Evolutionary conservation across 116 monocot species (phyloP), one percentile per base, ranked within the genome.

Genomic region (Papilionanthe hybrid): DNA sequence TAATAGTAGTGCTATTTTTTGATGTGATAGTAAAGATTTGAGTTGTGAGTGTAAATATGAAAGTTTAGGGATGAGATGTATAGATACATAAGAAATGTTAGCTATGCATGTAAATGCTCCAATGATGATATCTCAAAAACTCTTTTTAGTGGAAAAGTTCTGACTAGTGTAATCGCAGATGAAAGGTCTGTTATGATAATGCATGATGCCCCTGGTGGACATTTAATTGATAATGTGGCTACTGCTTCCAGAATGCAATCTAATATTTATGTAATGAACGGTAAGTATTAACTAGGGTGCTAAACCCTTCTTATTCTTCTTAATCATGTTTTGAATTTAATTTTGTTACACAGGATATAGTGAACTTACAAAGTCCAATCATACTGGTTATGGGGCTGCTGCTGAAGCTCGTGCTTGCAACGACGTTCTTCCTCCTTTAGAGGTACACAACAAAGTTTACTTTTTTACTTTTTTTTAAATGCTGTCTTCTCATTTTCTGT

Each of bases 171-270:
- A 42, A 78, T 78, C 37, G 49, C 56, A 77, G 85, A 90, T 87
- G 92, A 87, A 81, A 85, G 77, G 68, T 83, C 93, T 76, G 88
- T 81, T 80, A 23, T 88, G 28, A 79, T 75, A 12, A 56, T 76
- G 42, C 87, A 84, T 79, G 81, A 66, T 72, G 66, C 80, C 27
- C 72, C 88, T 72, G 45, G 57, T 63, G 86, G 86, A 55, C 78
- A 55, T 30, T n/a, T 82, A 11, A 42, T 75, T 23, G 90, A 85
- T 72, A 86, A 80, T 79, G 75, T 63, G 15, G 58, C 80, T 50
- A 3, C 57, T 77, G 63, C 80, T 73, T 25, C n/a, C 9, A 89
- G 88, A 79, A 77, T 12, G 13, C 29, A 37, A 71, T 71, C 71
- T 37, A 71, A 32, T 71, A 37, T 32, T 29, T 29, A 18, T 71